Percentiles rank a stretch among this genome's conserved stretches.
These are phyloP conservation scores for Hansenula sp. DNA, from an alignment of 1,139 yeast genomes.

Conservation along the genomic window DNA sequence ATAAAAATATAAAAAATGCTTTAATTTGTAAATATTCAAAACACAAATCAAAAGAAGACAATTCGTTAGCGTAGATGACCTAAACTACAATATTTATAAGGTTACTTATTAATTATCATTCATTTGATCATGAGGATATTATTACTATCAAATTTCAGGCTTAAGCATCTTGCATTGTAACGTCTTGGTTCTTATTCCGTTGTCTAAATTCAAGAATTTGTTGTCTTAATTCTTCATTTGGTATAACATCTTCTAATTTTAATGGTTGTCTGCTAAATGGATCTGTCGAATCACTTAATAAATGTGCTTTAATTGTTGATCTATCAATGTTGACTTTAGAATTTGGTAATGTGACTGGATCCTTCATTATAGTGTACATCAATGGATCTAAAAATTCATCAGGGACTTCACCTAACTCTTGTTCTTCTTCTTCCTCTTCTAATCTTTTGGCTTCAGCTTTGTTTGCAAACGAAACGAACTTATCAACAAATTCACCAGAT, in stretches of 20 bases:
- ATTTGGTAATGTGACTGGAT: slow-evolving; percentile 89
- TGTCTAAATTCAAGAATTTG: slow-evolving; percentile 49
- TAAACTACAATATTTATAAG: too few species aligned
- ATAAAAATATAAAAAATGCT: neutral
- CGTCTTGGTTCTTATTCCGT: slow-evolving; percentile 12
- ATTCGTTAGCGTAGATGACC: neutral
- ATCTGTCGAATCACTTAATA: slow-evolving; percentile 91
- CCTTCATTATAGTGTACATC: slow-evolving; percentile 93
- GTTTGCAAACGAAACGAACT: slow-evolving; percentile 53
- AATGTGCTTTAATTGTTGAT: slow-evolving; percentile 88
- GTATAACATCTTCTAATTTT: slow-evolving; percentile 81
- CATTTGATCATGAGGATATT: neutral
- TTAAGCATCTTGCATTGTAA: slow-evolving; percentile 18
- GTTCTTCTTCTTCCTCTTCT: slow-evolving; percentile 75
- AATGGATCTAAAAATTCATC: slow-evolving; percentile 96
- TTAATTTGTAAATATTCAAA: neutral
- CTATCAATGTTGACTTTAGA: slow-evolving; percentile 83
- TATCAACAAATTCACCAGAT: slow-evolving; percentile 48
- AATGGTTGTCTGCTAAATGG: slow-evolving; percentile 95
- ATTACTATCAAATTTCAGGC: too few species aligned
- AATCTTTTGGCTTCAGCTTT: slow-evolving; percentile 58
- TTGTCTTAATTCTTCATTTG: slow-evolving; percentile 62
- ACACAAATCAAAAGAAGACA: neutral
- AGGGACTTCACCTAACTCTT: slow-evolving; percentile 89
- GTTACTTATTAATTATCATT: neutral